Conservation (phyloP, 176 grass and related monocot genomes). For the Phyllostachys edulis region DNA sequence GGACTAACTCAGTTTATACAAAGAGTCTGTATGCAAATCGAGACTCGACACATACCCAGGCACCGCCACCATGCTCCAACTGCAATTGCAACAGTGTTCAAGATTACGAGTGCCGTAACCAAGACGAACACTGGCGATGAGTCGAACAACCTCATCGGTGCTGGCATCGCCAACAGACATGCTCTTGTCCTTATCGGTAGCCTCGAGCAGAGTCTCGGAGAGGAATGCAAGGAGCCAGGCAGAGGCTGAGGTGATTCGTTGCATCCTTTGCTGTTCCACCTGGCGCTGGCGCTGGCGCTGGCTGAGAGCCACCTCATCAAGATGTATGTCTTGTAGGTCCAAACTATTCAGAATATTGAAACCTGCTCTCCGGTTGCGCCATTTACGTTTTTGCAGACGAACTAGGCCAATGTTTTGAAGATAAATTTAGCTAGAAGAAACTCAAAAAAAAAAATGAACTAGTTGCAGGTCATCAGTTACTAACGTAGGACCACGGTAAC, state of each 20-base stretch:
- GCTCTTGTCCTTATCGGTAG: slow-evolving; percentile 45
- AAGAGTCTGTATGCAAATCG: too few species aligned
- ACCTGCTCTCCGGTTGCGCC: too few species aligned
- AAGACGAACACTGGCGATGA: slow-evolving; percentile 40
- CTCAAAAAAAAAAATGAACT: too few species aligned
- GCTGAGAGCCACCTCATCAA: neutral
- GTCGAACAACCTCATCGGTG: slow-evolving; percentile 6
- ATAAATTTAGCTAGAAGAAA: too few species aligned
- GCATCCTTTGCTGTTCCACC: slow-evolving; percentile 69
- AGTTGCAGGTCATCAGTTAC: too few species aligned
- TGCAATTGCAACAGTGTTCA: neutral
- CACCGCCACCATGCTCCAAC: neutral
- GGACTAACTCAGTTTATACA: too few species aligned
- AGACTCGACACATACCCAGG: too few species aligned
- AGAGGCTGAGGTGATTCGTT: slow-evolving; percentile 14
- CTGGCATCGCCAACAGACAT: neutral
- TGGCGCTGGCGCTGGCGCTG: slow-evolving; percentile 5
- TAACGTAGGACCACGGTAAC: too few species aligned
- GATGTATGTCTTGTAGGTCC: too few species aligned
- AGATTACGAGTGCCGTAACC: slow-evolving; percentile 9
- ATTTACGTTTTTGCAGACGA: too few species aligned
- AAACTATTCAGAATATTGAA: too few species aligned
- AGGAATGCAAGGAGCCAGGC: slow-evolving; percentile 55
- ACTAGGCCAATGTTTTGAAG: too few species aligned
- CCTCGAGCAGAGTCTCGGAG: slow-evolving; percentile 46